phyloP scores from a whole-genome alignment of 345 rosid genomes.

The Punica granatum region DNA sequence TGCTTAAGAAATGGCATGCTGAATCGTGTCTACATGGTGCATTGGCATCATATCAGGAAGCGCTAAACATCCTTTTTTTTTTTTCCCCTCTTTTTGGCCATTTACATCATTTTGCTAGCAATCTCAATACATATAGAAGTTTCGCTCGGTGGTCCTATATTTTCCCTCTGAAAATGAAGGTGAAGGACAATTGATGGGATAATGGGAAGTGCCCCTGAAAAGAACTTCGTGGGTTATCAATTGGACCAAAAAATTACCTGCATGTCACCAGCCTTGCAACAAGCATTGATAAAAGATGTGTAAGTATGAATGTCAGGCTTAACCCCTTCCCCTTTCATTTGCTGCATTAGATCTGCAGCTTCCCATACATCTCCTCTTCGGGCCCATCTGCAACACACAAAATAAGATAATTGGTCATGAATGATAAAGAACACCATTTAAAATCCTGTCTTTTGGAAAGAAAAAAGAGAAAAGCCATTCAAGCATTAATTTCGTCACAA shows the following conservation, averaged over 20 bases:
- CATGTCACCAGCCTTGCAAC: slow-evolving; percentile 97
- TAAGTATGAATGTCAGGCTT: slow-evolving; percentile 85
- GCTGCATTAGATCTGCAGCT: slow-evolving; percentile 91
- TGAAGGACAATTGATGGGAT: background rate
- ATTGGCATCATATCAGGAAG: too few relatives aligned
- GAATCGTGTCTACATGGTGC: too few relatives aligned
- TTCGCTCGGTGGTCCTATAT: background rate
- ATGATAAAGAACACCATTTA: background rate
- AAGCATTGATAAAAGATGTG: slow-evolving; percentile 91
- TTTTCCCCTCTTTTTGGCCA: too few relatives aligned
- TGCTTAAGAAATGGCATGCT: too few relatives aligned
- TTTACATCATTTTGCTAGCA: too few relatives aligned
- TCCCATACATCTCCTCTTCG: slow-evolving; percentile 98
- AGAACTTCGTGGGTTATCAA: background rate
- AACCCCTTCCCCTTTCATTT: slow-evolving; percentile 83
- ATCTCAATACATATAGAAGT: too few relatives aligned
- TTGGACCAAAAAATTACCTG: slow-evolving; percentile 37
- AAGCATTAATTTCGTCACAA: background rate
- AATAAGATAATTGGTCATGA: background rate
- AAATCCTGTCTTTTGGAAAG: background rate
- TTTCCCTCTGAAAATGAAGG: background rate
- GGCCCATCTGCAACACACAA: slow-evolving; percentile 61
- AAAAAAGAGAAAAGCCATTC: background rate
- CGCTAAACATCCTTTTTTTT: too few relatives aligned
- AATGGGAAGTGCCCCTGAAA: background rate